Evolutionary conservation across 768 basidiomycete species (phyloP).

Genomic region (Mycena polygramma): DNA sequence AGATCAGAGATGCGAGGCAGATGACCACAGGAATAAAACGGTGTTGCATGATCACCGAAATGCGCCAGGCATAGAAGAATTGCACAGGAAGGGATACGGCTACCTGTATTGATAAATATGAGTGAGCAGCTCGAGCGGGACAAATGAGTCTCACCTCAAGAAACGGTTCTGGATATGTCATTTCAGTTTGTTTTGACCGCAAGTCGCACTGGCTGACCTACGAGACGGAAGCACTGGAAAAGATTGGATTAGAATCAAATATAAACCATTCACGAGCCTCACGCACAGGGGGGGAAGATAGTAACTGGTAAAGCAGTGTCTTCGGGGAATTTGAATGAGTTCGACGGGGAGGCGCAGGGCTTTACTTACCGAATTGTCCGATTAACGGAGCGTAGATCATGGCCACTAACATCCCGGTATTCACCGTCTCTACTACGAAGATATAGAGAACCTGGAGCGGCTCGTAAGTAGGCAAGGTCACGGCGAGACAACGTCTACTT

Average conservation of each 20-base stretch:
- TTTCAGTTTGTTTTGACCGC: background rate
- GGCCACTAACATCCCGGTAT: background rate
- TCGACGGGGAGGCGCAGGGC: background rate
- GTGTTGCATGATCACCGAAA: background rate
- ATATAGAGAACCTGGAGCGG: background rate
- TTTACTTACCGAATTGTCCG: background rate
- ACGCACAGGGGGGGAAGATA: background rate
- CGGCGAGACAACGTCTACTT: background rate
- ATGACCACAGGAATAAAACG: background rate
- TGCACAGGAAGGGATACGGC: background rate
- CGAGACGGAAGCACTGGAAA: background rate
- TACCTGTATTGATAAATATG: background rate
- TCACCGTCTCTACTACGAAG: background rate
- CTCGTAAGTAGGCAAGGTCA: background rate
- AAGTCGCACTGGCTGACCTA: background rate
- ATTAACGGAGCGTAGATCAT: background rate
- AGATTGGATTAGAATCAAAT: background rate
- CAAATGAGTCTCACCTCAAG: background rate
- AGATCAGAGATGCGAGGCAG: background rate
- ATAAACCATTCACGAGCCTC: background rate
- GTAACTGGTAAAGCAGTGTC: background rate
- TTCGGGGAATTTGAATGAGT: background rate
- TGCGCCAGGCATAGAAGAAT: slow-evolving; percentile 12
- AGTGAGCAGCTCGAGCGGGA: background rate
- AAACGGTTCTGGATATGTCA: background rate